Conservation (phyloP, 768 basidiomycete species). For the Antrodiella citrinella region DNA sequence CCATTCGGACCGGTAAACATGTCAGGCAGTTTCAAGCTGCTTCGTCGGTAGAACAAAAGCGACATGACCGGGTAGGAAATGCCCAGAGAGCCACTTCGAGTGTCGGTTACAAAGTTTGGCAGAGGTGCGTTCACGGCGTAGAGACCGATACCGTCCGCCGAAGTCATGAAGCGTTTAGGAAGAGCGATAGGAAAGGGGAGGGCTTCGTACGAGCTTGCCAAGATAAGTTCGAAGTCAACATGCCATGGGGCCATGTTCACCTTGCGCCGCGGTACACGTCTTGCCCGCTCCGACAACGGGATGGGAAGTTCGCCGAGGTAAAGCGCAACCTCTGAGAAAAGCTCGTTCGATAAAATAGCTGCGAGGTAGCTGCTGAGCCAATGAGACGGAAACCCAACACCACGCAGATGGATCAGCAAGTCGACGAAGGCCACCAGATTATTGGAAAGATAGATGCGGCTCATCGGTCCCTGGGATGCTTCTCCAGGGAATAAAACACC, state of each 20-base stretch:
- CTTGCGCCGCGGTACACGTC: constrained; percentile 12
- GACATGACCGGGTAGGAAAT: neutral
- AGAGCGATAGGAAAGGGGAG: constrained; percentile 14
- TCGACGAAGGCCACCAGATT: constrained; percentile 27
- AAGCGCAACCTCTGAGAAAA: constrained; percentile 20
- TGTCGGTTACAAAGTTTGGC: neutral
- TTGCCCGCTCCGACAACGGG: constrained; percentile 10
- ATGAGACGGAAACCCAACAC: constrained; percentile 28
- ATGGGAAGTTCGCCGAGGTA: constrained; percentile 22
- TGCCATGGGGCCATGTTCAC: constrained; percentile 18
- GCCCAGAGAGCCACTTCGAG: neutral
- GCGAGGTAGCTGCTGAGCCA: constrained; percentile 28
- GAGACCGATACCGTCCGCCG: constrained; percentile 10
- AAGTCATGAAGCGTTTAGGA: constrained; percentile 9
- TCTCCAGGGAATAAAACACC: constrained; percentile 22
- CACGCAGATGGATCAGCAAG: constrained; percentile 24
- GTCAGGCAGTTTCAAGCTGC: neutral
- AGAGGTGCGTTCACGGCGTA: constrained; percentile 2
- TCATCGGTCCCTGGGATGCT: constrained; percentile 1
- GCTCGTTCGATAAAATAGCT: constrained; percentile 18
- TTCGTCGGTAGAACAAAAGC: neutral
- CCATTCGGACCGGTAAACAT: too few relatives aligned
- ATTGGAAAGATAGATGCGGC: constrained; percentile 17
- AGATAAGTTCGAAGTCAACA: constrained; percentile 16
- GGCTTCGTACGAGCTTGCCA: constrained; percentile 14